Conservation (phyloP, 352 stramenopile species). For the Phytophthora macrochlamydospora region DNA sequence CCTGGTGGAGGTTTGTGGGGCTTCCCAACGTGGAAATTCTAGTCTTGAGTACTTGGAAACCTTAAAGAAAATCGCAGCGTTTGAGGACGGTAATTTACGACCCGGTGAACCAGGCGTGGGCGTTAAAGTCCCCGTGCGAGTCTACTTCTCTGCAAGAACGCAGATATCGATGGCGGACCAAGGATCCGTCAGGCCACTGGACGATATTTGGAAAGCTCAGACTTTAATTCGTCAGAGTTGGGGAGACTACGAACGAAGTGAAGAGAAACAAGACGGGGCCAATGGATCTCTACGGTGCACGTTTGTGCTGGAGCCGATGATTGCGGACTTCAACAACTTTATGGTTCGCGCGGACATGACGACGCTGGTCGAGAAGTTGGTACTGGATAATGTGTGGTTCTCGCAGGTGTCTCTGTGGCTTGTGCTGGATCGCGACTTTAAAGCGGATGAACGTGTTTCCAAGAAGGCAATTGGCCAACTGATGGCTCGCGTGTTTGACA, state of each 20-base stretch:
- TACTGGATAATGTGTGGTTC: background rate
- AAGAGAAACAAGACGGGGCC: background rate
- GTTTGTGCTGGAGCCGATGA: no score
- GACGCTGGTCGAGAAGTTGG: no score
- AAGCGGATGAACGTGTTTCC: background rate
- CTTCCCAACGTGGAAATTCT: slow-evolving; percentile 1
- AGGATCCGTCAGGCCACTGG: background rate
- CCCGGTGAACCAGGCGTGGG: background rate
- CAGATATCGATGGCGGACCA: background rate
- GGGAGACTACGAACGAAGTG: slow-evolving; percentile 1
- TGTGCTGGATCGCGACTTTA: background rate
- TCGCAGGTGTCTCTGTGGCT: background rate
- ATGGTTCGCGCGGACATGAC: no score
- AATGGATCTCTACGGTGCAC: no score
- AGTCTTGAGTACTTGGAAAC: slow-evolving; percentile 4
- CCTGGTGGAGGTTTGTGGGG: slow-evolving; percentile 9
- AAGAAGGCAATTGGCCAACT: background rate
- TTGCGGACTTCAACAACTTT: no score
- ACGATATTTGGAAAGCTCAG: slow-evolving; percentile 7
- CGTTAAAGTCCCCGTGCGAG: slow-evolving; percentile 12
- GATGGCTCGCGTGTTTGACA: background rate
- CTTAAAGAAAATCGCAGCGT: slow-evolving; percentile 12
- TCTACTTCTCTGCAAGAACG: background rate
- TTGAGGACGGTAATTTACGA: background rate
- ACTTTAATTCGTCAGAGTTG: slow-evolving; percentile 11